These are phyloP conservation scores for Globisporangium apiculatum DNA, from an alignment of 352 stramenopile species.

Conservation along the genomic window DNA sequence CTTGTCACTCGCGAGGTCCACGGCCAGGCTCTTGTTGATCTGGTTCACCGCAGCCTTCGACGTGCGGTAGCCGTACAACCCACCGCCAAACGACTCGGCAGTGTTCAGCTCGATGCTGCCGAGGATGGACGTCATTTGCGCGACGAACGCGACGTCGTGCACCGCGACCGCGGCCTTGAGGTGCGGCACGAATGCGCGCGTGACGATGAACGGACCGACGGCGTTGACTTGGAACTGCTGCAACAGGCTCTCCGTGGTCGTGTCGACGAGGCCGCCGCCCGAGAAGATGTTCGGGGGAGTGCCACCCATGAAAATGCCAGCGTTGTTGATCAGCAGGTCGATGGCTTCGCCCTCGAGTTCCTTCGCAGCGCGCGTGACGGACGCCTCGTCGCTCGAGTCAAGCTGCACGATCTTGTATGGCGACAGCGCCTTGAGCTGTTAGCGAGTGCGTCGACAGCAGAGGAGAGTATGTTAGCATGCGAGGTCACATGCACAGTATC, in stretches of 20 bases:
- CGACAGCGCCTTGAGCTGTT: conserved; percentile 12
- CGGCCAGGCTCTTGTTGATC: conserved; percentile 15
- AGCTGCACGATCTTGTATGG: conserved; percentile 18
- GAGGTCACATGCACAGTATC: no score
- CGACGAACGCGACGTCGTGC: conserved; percentile 14
- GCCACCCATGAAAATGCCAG: conserved; percentile 10
- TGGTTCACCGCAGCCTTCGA: conserved; percentile 47
- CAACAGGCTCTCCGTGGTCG: conserved; percentile 15
- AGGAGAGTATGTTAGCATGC: neutral
- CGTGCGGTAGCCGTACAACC: conserved; percentile 24
- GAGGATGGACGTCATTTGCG: conserved; percentile 18
- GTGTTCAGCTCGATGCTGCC: conserved; percentile 13
- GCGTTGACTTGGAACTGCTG: conserved; percentile 33
- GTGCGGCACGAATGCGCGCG: conserved; percentile 18
- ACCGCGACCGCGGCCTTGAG: conserved; percentile 8
- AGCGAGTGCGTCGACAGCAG: neutral
- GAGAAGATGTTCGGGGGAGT: neutral
- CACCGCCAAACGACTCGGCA: neutral
- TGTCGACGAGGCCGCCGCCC: conserved; percentile 1
- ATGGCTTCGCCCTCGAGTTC: conserved; percentile 16
- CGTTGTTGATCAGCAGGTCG: conserved; percentile 39
- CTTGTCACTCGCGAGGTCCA: conserved; percentile 15
- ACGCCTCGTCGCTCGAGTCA: conserved; percentile 17
- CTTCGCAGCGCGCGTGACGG: conserved; percentile 10
- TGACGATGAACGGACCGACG: conserved; percentile 26